phyloP scores from a whole-genome alignment of 805 yeast genomes.

The Ogataea paraovalis region DNA sequence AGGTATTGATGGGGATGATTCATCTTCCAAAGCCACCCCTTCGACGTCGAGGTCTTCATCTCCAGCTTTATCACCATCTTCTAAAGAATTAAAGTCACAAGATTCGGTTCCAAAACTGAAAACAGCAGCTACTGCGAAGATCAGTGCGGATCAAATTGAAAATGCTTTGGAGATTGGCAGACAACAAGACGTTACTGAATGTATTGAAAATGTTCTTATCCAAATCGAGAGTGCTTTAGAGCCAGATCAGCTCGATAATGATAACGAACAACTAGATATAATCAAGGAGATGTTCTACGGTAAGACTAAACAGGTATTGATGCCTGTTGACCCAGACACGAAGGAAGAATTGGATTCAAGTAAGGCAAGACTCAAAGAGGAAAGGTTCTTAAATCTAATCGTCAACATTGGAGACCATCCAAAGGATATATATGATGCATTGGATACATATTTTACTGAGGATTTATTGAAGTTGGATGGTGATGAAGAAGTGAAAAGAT shows the following conservation, averaged over 20 bases:
- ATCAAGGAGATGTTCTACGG: slow-evolving; percentile 83
- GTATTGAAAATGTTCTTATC: slow-evolving; percentile 88
- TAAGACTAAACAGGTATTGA: slow-evolving; percentile 71
- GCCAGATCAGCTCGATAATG: slow-evolving; percentile 60
- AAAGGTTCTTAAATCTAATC: slow-evolving; percentile 74
- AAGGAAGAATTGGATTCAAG: slow-evolving; percentile 25
- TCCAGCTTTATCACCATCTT: not conserved
- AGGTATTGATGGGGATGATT: not conserved
- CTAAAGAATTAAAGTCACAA: not conserved
- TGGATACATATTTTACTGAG: slow-evolving; percentile 78
- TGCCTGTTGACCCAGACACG: slow-evolving; percentile 39
- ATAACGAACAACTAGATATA: slow-evolving; percentile 79
- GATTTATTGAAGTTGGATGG: slow-evolving; percentile 66
- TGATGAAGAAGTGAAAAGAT: slow-evolving; percentile 70
- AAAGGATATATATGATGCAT: slow-evolving; percentile 81
- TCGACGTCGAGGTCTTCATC: slow-evolving; percentile 1
- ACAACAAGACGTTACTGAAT: slow-evolving; percentile 97
- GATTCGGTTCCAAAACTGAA: slow-evolving; percentile 27
- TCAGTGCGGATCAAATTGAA: slow-evolving; percentile 62
- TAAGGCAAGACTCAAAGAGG: slow-evolving; percentile 49
- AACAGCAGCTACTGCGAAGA: slow-evolving; percentile 32
- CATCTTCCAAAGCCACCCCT: not conserved
- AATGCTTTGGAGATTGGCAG: slow-evolving; percentile 77
- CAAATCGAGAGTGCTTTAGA: slow-evolving; percentile 86
- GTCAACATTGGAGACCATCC: slow-evolving; percentile 89